Conservation (phyloP, 2,329 filamentous ascomycete genomes). For the Penicillium sp. region DNA sequence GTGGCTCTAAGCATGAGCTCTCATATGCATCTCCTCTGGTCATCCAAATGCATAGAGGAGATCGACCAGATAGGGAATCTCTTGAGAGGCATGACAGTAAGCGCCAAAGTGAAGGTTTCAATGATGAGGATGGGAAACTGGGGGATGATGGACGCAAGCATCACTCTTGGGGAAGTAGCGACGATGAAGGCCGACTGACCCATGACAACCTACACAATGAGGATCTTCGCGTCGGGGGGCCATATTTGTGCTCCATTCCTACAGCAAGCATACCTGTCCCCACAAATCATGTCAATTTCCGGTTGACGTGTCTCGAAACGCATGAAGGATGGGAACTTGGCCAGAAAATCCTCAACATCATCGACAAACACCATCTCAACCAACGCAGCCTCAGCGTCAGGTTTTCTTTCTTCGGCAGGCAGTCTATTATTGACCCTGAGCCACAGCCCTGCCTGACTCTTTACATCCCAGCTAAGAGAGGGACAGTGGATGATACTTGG, state of each 20-base stretch:
- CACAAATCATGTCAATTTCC: neutral
- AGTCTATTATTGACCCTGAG: constrained; percentile 2
- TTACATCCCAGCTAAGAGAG: neutral
- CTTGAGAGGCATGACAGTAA: neutral
- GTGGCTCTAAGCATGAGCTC: constrained; percentile 1
- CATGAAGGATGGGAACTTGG: neutral
- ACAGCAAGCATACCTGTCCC: neutral
- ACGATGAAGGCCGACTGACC: constrained; percentile 3
- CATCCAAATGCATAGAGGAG: constrained; percentile 1
- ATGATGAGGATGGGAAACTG: constrained; percentile 1
- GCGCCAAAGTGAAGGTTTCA: neutral
- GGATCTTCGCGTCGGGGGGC: constrained; percentile 2
- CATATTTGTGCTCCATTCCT: constrained; percentile 12
- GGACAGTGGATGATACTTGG: neutral
- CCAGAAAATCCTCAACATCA: neutral
- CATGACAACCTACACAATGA: constrained; percentile 1
- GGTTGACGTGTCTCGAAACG: constrained; percentile 2
- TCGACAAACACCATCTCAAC: neutral
- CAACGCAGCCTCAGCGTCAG: neutral
- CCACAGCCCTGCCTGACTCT: neutral
- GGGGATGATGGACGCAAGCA: constrained; percentile 3
- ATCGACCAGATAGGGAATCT: neutral
- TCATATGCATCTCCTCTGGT: constrained; percentile 5
- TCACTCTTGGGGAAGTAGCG: constrained; percentile 1
- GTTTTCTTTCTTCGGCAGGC: constrained; percentile 1